Evolutionary conservation across 2,329 filamentous ascomycete genomes (phyloP).

Genomic region (Cadophora sp.): DNA sequence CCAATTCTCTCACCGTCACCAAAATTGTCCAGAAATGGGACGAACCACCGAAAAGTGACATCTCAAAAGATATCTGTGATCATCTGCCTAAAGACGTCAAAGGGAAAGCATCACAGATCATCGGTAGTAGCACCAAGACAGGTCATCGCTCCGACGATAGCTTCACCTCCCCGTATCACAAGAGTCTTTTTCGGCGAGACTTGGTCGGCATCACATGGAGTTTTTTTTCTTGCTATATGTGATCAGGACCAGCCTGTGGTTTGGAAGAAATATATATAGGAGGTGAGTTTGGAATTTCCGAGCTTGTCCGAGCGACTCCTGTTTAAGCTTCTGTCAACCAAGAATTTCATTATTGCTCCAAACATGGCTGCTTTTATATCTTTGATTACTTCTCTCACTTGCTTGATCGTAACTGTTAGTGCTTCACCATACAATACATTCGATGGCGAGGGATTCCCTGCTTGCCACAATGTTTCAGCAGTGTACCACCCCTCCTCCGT

Average conservation of each 20-base stretch:
- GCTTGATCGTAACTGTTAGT: background rate
- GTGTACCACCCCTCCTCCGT: slow-evolving; percentile 24
- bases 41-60: background rate
- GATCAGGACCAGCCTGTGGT: background rate
- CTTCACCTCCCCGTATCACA: background rate
- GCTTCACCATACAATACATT: slow-evolving; percentile 28
- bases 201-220: slow-evolving; percentile 9
- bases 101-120: background rate
- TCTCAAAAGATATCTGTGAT: background rate
- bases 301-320: background rate
- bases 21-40: background rate
- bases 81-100: background rate
- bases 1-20: slow-evolving; percentile 4
- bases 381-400: background rate
- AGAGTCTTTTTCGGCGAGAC: background rate
- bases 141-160: slow-evolving; percentile 7
- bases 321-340: background rate
- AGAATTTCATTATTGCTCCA: background rate
- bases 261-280: background rate
- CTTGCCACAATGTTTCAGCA: slow-evolving; percentile 29
- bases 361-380: background rate
- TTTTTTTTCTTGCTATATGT: background rate
- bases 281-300: background rate
- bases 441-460: slow-evolving; percentile 31
- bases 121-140: background rate